Evolutionary conservation across 116 monocot genomes (phyloP).

Genomic region (Papilionanthe hybrid): DNA sequence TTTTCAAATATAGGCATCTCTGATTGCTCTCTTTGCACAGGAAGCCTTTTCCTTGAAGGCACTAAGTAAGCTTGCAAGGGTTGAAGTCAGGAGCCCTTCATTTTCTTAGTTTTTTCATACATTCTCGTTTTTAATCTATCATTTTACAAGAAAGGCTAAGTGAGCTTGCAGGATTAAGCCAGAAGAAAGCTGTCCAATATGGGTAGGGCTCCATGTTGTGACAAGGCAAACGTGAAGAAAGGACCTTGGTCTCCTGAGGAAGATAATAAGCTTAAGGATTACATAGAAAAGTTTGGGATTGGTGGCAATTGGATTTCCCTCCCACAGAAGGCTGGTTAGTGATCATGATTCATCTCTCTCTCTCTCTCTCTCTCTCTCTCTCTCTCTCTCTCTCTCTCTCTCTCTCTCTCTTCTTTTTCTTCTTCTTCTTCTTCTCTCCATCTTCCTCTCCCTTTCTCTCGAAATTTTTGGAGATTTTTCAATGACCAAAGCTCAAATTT

Average conservation of each 20-base stretch:
- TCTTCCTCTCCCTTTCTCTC: too few species aligned
- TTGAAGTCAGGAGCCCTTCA: not conserved
- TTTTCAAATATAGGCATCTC: not conserved
- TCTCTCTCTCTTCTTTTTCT: too few species aligned
- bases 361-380: not conserved
- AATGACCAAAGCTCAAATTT: not conserved
- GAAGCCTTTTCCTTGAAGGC: too few species aligned
- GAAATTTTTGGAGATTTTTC: not conserved
- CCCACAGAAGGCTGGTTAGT: conserved; percentile 18
- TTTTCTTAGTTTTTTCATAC: not conserved
- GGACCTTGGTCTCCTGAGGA: conserved; percentile 22
- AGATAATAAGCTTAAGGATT: conserved; percentile 16
- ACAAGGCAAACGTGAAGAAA: conserved; percentile 24
- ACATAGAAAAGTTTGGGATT: conserved; percentile 17
- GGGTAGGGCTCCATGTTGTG: conserved; percentile 24
- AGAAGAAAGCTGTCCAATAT: not conserved
- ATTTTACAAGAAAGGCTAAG: not conserved
- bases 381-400: too few species aligned
- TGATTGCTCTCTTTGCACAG: not conserved
- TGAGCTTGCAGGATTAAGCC: not conserved
- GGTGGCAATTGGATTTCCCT: conserved; percentile 23
- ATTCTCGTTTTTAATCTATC: not conserved
- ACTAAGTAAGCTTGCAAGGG: not conserved
- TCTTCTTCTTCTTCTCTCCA: too few species aligned
- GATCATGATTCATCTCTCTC: not conserved